Evolutionary conservation across 1,139 yeast species (phyloP).

Genomic region (Zhuliangozyma parablackwelliae): DNA sequence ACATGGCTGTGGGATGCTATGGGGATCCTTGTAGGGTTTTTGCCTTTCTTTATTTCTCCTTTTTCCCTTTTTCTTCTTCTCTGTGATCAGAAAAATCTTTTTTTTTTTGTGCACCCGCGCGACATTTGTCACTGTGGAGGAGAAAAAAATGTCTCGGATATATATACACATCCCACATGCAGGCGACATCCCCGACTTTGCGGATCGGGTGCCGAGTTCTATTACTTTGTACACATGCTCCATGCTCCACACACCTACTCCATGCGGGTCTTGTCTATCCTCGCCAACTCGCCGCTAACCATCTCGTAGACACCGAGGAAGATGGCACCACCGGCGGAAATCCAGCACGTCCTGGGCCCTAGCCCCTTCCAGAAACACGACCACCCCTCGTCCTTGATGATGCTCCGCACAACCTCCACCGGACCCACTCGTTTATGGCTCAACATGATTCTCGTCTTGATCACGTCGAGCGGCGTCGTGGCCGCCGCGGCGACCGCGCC

Average conservation of each 20-base stretch:
- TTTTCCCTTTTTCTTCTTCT: too few species aligned
- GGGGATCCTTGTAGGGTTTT: too few species aligned
- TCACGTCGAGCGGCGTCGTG: slow-evolving; percentile 90
- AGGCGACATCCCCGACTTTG: too few species aligned
- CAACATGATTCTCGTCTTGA: slow-evolving; percentile 89
- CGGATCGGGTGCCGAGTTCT: too few species aligned
- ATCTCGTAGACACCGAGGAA: slow-evolving; percentile 91
- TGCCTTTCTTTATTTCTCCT: too few species aligned
- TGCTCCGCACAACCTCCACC: slow-evolving; percentile 36
- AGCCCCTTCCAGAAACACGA: slow-evolving; percentile 73
- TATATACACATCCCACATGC: too few species aligned
- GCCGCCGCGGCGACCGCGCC: slow-evolving; percentile 93
- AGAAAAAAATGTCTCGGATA: too few species aligned
- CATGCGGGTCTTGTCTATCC: background rate
- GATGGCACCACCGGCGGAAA: slow-evolving; percentile 96
- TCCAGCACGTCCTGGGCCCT: slow-evolving; percentile 96
- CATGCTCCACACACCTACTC: slow-evolving; percentile 1
- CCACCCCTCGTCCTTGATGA: slow-evolving; percentile 63
- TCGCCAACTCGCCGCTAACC: slow-evolving; percentile 31
- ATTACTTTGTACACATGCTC: background rate
- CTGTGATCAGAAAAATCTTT: too few species aligned
- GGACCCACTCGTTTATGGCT: slow-evolving; percentile 49
- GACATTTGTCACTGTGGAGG: too few species aligned
- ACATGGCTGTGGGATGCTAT: too few species aligned
- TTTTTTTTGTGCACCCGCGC: too few species aligned